These are phyloP conservation scores for Closterium sp. DNA, from an alignment of 139 green algal species.

Conservation along the genomic window DNA sequence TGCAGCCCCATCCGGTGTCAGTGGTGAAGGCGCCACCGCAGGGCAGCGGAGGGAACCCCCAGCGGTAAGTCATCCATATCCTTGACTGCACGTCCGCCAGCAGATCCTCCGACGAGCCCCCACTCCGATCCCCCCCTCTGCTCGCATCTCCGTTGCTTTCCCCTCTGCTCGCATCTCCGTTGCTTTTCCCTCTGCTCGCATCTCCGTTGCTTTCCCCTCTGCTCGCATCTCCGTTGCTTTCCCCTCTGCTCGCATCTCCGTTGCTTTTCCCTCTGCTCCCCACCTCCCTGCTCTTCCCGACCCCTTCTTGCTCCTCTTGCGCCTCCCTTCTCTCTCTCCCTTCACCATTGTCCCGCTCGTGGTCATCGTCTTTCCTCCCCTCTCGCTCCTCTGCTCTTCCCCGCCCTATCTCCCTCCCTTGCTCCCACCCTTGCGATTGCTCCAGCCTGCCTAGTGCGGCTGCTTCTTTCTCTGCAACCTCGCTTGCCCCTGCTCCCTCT, in stretches of 20 bases:
- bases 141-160: no score
- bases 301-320: neutral
- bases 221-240: no score
- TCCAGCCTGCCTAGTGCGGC: no score
- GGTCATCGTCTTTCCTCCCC: no score
- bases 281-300: neutral
- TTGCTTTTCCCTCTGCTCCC: no score
- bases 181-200: no score
- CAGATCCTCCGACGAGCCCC: neutral
- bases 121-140: neutral
- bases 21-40: neutral
- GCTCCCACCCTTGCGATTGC: neutral
- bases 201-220: no score
- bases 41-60: neutral
- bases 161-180: no score
- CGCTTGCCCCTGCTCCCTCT: neutral
- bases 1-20: neutral
- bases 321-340: no score
- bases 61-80: neutral
- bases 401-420: neutral
- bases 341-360: no score
- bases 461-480: neutral
- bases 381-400: no score
- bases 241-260: no score
- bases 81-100: neutral